Base-by-base conservation (phyloP, 768 basidiomycete species). In the Hemileccinum rubropunctum region DNA sequence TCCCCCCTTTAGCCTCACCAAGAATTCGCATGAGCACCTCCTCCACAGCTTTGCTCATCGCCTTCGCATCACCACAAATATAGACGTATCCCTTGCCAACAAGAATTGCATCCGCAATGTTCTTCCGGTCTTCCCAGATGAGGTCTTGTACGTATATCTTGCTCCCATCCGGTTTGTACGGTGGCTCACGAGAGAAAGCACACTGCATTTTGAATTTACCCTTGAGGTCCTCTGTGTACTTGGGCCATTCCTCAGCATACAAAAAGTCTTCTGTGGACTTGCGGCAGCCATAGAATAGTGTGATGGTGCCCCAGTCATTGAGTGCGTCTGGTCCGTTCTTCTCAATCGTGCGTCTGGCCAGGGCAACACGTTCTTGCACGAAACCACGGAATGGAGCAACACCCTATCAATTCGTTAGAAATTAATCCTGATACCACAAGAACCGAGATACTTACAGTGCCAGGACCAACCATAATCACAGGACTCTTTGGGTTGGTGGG, bases 111-210 rank as follows among this genome's bases (percentile, higher is more conserved):
- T 95, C 85, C 10, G 88, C 90, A 46, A 99, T 79, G 49, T 83
- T 78, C 67, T 84, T 84, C 48, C 84, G 77, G 65, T 92, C 83
- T 43, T 98, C 83, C 89, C 88, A 93, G 11, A 99, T 73, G 50
- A 98, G 75, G 70, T 99, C 93, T 72, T 99, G 97, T n/a, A 99
- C 97, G 72, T 99, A 99, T 63, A 95, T 91, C 77, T 98, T 99
- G 76, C 88, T 76, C 21, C 93, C 89, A 57, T 94, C 92, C 6
- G 89, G 81, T 69, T 88, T 91, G 75, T 80, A 90, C n/a, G 82
- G 83, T 49, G 76, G 74, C 59, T 95, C 86, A 45, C 93, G 88
- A 36, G 95, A 98, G 76, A 98, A 92, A 5, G 97, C 92, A 55
- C 76, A 77, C 67, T 89, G 87, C 73, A 99, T 77, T 53, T 78